These are phyloP conservation scores for Nevesoporus exiguus DNA, from an alignment of 768 basidiomycete genomes.

Conservation along the genomic window DNA sequence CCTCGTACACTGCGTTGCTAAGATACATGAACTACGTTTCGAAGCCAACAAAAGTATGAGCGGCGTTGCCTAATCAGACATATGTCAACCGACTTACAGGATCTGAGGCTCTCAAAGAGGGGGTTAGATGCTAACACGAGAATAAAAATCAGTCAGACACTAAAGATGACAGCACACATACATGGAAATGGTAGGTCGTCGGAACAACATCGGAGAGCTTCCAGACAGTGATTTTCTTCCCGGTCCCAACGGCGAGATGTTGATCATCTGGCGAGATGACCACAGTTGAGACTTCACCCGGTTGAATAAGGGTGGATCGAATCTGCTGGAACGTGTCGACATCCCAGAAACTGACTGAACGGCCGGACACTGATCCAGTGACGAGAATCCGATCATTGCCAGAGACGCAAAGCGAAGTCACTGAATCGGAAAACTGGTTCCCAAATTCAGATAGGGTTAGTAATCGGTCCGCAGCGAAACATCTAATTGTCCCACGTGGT, in stretches of 20 bases:
- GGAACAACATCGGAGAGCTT: not conserved
- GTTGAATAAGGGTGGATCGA: not conserved
- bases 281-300: not conserved
- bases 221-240: not conserved
- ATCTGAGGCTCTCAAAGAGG: too few species aligned
- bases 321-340: not conserved
- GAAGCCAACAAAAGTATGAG: not conserved
- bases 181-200: not conserved
- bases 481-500: constrained; percentile 4
- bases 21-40: not conserved
- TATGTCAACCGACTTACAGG: too few species aligned
- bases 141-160: too few species aligned
- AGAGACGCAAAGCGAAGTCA: constrained; percentile 7
- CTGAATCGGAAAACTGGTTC: not conserved
- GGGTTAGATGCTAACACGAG: too few species aligned
- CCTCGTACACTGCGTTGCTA: not conserved
- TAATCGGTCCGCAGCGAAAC: not conserved
- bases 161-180: too few species aligned
- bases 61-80: not conserved
- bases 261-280: constrained; percentile 6
- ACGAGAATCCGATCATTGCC: constrained; percentile 3
- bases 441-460: not conserved
- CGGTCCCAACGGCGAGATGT: not conserved
- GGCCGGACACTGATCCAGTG: constrained; percentile 1
- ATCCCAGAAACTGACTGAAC: constrained; percentile 10